These are phyloP conservation scores for Candida sp. DNA, from an alignment of 1,139 yeast genomes.

Conservation along the genomic window DNA sequence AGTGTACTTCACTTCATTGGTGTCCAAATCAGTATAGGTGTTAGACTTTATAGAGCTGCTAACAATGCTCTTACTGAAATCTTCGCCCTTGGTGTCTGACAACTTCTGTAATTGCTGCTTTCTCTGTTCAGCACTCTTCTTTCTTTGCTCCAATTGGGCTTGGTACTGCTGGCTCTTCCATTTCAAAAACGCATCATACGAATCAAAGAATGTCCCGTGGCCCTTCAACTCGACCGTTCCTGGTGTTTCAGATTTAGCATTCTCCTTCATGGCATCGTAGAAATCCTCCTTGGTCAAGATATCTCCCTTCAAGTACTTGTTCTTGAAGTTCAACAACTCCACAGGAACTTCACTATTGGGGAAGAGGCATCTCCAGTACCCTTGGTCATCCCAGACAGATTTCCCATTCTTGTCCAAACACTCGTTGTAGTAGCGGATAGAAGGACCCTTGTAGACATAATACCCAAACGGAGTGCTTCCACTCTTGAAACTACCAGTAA, in stretches of 20 bases:
- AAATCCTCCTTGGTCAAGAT: constrained; percentile 59
- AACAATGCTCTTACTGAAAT: constrained; percentile 39
- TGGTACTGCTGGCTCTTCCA: constrained; percentile 66
- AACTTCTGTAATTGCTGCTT: constrained; percentile 1
- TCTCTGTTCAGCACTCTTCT: constrained; percentile 8
- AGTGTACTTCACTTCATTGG: constrained; percentile 57
- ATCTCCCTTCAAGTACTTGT: constrained; percentile 24
- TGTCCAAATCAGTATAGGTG: constrained; percentile 52
- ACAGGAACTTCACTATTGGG: constrained; percentile 57
- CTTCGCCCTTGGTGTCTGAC: neutral
- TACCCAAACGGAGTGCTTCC: constrained; percentile 49
- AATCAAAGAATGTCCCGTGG: constrained; percentile 54
- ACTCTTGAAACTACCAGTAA: constrained; percentile 10
- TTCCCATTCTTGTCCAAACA: constrained; percentile 70
- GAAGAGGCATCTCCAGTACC: constrained; percentile 89
- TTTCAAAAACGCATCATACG: constrained; percentile 64
- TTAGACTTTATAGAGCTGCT: constrained; percentile 55
- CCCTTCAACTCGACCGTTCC: constrained; percentile 41
- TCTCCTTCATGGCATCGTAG: constrained; percentile 22
- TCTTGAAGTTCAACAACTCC: constrained; percentile 33
- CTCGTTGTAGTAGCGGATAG: constrained; percentile 58
- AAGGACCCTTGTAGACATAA: constrained; percentile 66
- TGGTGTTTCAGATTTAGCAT: constrained; percentile 11
- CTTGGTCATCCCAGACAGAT: constrained; percentile 79
- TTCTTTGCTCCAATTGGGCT: constrained; percentile 24